Base-by-base conservation (phyloP, 345 rosid species). In the Euphorbia peplus region DNA sequence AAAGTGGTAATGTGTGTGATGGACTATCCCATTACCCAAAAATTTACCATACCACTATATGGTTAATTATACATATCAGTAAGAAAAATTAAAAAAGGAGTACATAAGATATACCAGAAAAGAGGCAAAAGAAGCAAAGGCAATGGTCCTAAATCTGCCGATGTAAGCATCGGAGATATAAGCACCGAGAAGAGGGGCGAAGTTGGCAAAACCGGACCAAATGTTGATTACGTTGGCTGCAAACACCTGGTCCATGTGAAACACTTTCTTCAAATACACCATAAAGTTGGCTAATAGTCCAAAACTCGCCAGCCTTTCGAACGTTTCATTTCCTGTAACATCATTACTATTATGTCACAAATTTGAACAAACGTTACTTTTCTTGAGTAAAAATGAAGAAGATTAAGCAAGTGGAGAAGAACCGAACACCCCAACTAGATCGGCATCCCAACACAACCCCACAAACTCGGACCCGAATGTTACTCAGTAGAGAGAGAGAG, bases 321-420 rank as follows among this genome's bases (percentile, higher is more conserved):
- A 82, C 46, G 84, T 82, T 68, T 84, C 88, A 29, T 84, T 84
- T 59, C 86, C 86, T 80, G 79, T 47, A 19, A 22, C n/a, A n/a
- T n/a, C n/a, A n/a, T n/a, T n/a, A n/a, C n/a, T 35, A 52, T 0
- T 5, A 58, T 26, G 37, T 32, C 37, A 32, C 4, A 32, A 1
- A 9, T n/a, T n/a, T n/a, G n/a, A 24, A 14, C 4, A 5, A 1
- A 46, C 44, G 22, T 24, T 8, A 39, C 9, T 35, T 35, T 3
- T 35, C n/a, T n/a, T n/a, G n/a, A n/a, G n/a, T n/a, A n/a, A n/a
- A n/a, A n/a, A n/a, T n/a, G n/a, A n/a, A n/a, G n/a, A n/a, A n/a
- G n/a, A n/a, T n/a, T n/a, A n/a, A n/a, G n/a, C n/a, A n/a, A n/a
- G n/a, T n/a, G n/a, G n/a, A n/a, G n/a, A n/a, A n/a, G n/a, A n/a